Conservation (phyloP, 2,329 filamentous ascomycete genomes). For the Ceratocystiopsis minuta region DNA sequence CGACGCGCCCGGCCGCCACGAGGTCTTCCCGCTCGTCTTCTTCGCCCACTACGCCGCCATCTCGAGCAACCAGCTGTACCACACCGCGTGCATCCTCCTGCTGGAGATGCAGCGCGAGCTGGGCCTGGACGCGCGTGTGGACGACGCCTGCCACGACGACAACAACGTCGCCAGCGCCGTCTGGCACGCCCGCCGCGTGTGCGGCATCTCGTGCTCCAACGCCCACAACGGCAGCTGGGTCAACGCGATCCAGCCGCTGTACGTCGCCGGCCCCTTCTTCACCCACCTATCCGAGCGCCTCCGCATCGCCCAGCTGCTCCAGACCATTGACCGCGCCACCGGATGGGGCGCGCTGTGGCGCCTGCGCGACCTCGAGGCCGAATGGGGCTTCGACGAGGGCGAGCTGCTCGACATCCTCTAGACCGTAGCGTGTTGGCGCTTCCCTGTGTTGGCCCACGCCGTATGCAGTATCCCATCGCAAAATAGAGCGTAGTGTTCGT, state of each 20-base stretch:
- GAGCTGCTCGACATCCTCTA: background rate
- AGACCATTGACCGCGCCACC: conserved; percentile 30
- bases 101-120: conserved; percentile 23
- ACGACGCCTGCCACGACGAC: too few relatives aligned
- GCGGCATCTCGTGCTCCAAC: conserved; percentile 36
- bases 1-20: conserved; percentile 14
- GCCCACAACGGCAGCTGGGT: conserved; percentile 36
- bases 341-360: conserved; percentile 36
- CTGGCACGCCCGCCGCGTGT: conserved; percentile 37
- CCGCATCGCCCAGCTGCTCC: conserved; percentile 25
- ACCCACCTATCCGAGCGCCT: conserved; percentile 27
- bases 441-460: too few relatives aligned
- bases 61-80: conserved; percentile 37
- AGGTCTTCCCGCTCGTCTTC: conserved; percentile 29
- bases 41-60: conserved; percentile 36
- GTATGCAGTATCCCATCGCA: too few relatives aligned
- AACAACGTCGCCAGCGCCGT: conserved; percentile 23
- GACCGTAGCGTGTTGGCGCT: too few relatives aligned
- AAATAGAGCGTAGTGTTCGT: too few relatives aligned
- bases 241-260: conserved; percentile 38
- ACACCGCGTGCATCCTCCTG: conserved; percentile 34
- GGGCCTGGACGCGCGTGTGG: background rate
- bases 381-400: conserved; percentile 16
- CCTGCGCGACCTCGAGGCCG: conserved; percentile 28
- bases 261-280: conserved; percentile 33